Base-by-base conservation (phyloP, 2,329 filamentous ascomycete genomes). In the Macroventuria anomochaeta region DNA sequence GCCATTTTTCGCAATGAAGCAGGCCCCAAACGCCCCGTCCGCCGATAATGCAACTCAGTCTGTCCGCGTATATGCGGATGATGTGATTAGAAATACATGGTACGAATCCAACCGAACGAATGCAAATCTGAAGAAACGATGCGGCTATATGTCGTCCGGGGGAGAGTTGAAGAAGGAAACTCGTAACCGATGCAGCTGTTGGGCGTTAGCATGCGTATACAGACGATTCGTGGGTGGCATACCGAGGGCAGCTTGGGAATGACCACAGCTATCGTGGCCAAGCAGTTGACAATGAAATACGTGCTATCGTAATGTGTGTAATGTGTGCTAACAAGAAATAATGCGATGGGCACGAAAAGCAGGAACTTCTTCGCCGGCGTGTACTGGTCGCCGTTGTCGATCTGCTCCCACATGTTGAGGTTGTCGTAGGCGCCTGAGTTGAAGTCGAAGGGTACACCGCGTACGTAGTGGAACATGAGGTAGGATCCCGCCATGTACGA, bases 371-470 rank as follows among this genome's bases (percentile, higher is more conserved):
- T 99, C 63, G 95, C 91, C 3, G 95, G 95, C 0, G 95, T 99
- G 80, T 97, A 99, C 76, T 99, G 95, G 67, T 95, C 95, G 39
- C 95, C 95, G 70, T 97, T 96, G 81, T 99, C 95, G 75, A 99
- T 99, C 80, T 99, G 95, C 81, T 99, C 95, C 95, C 95, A 99
- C 95, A 99, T 97, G 80, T 97, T 99, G 72, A 99, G 84, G 77
- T 99, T 97, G 82, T 99, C 95, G 77, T 97, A 99, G 66, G 95
- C 95, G 55, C 95, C 95, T 51, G 91, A 89, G 74, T 99, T 99
- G 84, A 99, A 99, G 77, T 99, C 95, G 73, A 99, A 99, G 5
- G 95, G 95, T 39, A 97, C 91, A 66, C 95, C 95, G 73, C 93
- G 91, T 65, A 99, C 95, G 83, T 91, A 96, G 79, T 99, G 95